A percentile compares a stretch with the other conserved stretches of the same genome.
Evolutionary conservation across 495 filamentous ascomycete genomes (phyloP).

Genomic region (Trichocladium uniseriatum): DNA sequence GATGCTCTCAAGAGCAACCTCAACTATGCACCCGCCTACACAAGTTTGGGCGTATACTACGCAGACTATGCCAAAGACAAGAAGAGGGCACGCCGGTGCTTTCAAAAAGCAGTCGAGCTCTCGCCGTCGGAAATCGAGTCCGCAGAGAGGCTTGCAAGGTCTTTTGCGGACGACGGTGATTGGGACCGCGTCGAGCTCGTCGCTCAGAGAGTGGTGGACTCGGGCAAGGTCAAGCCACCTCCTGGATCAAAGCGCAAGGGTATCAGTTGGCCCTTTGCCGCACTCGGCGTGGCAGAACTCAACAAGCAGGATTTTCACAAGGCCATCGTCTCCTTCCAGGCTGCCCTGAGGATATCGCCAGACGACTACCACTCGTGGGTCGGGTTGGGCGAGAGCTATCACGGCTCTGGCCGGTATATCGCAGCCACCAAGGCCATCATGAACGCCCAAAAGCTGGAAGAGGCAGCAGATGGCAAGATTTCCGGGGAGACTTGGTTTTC

Average conservation of each 20-base stretch:
- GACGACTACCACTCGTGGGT: conserved; percentile 91
- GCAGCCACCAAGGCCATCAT: conserved; percentile 86
- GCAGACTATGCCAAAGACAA: conserved; percentile 83
- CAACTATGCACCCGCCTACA: conserved; percentile 88
- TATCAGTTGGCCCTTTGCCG: conserved; percentile 93
- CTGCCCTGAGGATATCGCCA: conserved; percentile 74
- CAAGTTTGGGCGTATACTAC: conserved; percentile 89
- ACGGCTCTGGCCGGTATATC: conserved; percentile 84
- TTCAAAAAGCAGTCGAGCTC: conserved; percentile 93
- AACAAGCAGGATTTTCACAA: conserved; percentile 86
- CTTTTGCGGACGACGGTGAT: conserved; percentile 80
- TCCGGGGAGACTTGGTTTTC: conserved; percentile 77
- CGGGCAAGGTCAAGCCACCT: conserved; percentile 76
- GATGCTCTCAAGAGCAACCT: conserved; percentile 76
- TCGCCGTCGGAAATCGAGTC: conserved; percentile 80
- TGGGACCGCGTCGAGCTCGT: conserved; percentile 96
- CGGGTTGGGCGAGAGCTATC: conserved; percentile 90
- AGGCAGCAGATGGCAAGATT: conserved; percentile 33
- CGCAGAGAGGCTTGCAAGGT: conserved; percentile 74
- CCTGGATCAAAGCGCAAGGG: conserved; percentile 87
- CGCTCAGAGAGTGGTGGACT: conserved; percentile 83
- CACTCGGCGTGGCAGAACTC: conserved; percentile 88
- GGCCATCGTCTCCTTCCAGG: conserved; percentile 83
- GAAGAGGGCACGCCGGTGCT: conserved; percentile 75
- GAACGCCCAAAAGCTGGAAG: conserved; percentile 64